Conservation (phyloP, 2,329 filamentous ascomycete species). For the Rachicladosporium sp. region DNA sequence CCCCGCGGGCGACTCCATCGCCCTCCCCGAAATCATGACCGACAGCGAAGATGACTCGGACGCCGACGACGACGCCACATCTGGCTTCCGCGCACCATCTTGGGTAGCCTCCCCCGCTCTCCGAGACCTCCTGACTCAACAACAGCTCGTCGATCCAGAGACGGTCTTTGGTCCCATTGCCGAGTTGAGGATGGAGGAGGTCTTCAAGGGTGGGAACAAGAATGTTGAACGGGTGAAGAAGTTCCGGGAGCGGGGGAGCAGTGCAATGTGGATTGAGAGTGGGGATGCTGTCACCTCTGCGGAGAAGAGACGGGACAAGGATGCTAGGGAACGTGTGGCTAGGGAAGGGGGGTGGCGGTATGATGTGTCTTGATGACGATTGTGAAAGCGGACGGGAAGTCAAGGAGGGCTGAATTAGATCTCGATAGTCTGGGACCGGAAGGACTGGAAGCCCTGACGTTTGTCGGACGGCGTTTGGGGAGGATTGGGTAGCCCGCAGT, state of each 20-base stretch:
- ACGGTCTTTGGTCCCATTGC: constrained; percentile 79
- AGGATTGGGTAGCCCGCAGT: too few relatives aligned
- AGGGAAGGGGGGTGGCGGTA: constrained; percentile 80
- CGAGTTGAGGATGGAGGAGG: constrained; percentile 88
- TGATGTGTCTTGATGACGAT: constrained; percentile 10
- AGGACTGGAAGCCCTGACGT: too few relatives aligned
- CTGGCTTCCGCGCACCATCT: constrained; percentile 52
- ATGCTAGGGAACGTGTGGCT: constrained; percentile 65
- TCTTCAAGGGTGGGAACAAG: constrained; percentile 57
- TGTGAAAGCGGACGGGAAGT: too few relatives aligned
- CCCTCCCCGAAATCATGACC: constrained; percentile 87
- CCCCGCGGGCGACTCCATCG: constrained; percentile 78
- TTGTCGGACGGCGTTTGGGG: too few relatives aligned
- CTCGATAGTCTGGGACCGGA: too few relatives aligned
- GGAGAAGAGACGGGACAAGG: constrained; percentile 68
- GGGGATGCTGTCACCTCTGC: constrained; percentile 72
- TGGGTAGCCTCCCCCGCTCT: constrained; percentile 89
- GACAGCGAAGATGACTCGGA: constrained; percentile 82
- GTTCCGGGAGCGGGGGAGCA: constrained; percentile 82
- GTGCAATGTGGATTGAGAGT: constrained; percentile 77
- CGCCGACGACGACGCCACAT: constrained; percentile 32
- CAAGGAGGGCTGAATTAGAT: too few relatives aligned
- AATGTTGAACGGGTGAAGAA: constrained; percentile 75
- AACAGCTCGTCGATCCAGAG: constrained; percentile 76
- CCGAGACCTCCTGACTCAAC: constrained; percentile 58